phyloP scores from a whole-genome alignment of 2,329 filamentous ascomycete species.

The Sporothrix luriei region DNA sequence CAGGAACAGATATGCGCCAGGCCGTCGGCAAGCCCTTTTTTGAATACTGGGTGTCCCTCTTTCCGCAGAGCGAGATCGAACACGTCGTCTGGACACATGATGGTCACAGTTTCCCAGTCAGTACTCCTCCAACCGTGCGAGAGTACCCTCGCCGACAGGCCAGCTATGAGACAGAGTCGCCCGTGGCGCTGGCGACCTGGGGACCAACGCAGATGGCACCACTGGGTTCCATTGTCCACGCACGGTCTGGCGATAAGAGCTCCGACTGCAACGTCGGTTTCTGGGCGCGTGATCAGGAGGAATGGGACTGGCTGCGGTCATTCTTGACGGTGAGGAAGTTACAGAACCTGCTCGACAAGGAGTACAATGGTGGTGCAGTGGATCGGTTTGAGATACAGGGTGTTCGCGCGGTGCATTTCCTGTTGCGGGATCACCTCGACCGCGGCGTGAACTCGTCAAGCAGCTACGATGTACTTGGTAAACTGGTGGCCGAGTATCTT shows the following conservation, averaged over 20 bases:
- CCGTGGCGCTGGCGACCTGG: conserved; percentile 35
- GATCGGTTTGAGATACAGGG: conserved; percentile 33
- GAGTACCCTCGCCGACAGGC: conserved; percentile 35
- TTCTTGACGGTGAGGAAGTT: conserved; percentile 42
- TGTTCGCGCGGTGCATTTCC: conserved; percentile 40
- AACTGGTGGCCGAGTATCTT: conserved; percentile 52
- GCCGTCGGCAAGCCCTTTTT: conserved; percentile 38
- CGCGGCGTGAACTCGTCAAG: conserved; percentile 48
- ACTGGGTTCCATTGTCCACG: conserved; percentile 44
- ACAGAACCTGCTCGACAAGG: conserved; percentile 35
- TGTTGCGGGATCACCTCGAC: conserved; percentile 52
- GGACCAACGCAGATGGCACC: conserved; percentile 37
- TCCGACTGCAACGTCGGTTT: conserved; percentile 47
- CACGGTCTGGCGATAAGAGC: conserved; percentile 47
- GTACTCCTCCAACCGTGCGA: conserved; percentile 35
- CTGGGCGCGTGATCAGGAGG: conserved; percentile 46
- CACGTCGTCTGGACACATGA: conserved; percentile 36
- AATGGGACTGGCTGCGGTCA: conserved; percentile 47
- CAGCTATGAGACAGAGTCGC: conserved; percentile 36
- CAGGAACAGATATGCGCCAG: conserved; percentile 39
- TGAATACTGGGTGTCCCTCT: conserved; percentile 38
- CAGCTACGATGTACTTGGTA: conserved; percentile 51
- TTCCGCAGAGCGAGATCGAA: conserved; percentile 38
- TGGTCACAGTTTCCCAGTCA: conserved; percentile 36
- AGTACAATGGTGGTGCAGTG: conserved; percentile 35